Percentiles rank a stretch among this genome's conserved stretches.
Conservation (phyloP, 805 yeast genomes). For the Millerozyma miso region DNA sequence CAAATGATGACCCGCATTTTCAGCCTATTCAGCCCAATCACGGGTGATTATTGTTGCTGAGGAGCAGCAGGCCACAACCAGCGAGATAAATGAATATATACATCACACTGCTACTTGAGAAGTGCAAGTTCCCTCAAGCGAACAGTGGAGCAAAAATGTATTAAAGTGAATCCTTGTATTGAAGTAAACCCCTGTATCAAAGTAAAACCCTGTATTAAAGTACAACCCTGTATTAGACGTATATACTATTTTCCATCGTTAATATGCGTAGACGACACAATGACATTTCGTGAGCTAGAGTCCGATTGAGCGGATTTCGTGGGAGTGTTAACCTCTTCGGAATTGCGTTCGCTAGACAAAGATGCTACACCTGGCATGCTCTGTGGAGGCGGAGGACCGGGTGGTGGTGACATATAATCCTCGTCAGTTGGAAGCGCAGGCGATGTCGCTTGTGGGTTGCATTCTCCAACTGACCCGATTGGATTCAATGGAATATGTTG, state of each 20-base stretch:
- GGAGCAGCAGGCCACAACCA: too few species aligned
- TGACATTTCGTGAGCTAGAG: not conserved
- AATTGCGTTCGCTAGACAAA: not conserved
- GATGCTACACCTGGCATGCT: not conserved
- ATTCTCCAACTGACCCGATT: not conserved
- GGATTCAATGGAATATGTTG: not conserved
- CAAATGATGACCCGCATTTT: too few species aligned
- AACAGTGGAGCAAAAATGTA: too few species aligned
- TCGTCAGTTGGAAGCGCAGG: slow-evolving; percentile 4
- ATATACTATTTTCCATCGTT: not conserved
- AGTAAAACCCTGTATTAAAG: too few species aligned
- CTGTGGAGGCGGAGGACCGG: not conserved
- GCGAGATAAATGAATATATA: too few species aligned
- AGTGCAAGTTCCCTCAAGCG: too few species aligned
- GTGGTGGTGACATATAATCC: slow-evolving; percentile 7
- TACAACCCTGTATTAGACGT: not conserved
- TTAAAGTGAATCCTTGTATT: too few species aligned
- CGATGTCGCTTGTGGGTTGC: slow-evolving; percentile 12
- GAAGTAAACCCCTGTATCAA: too few species aligned
- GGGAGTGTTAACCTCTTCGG: not conserved
- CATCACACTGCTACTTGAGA: too few species aligned
- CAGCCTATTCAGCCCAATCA: too few species aligned
- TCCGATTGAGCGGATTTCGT: not conserved
- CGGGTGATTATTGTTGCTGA: too few species aligned
- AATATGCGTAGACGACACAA: not conserved